Base-by-base conservation (phyloP, 768 basidiomycete genomes). In the Psilocybe sp. region DNA sequence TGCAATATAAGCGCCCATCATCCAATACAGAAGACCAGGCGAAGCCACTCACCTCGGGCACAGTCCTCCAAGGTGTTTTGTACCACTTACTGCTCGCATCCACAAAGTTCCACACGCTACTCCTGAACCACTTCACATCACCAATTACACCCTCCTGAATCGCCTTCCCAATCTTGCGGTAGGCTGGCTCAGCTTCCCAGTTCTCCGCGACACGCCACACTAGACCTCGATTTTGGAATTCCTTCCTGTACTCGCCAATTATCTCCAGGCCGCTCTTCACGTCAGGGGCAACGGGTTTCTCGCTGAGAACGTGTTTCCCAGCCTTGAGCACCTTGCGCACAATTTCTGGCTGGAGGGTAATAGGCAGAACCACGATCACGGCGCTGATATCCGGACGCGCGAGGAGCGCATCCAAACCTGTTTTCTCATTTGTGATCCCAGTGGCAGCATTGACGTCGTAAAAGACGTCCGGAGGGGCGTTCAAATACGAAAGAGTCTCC, bases 301-400 rank as follows among this genome's bases (percentile, higher is more conserved):
- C 92, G 65, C 85, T 87, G 52, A 94, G 63, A 43, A 95, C 90
- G 62, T 94, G 89, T 69, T 95, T 96, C 20, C 92, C 89, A 2
- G 89, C 87, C 1, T 72, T 78, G 34, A 87, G 69, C 0, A 80
- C 78, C 59, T 78, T 79, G 50, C 79, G 66, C 47, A 95, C 71
- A 51, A 93, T 70, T 14, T 69, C 65, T 2, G 92, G 89, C 64
- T 92, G 91, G 4, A 75, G 58, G 0, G 82, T 77, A 61, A 95
- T 93, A 0, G 92, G 92, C 10, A 95, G 73, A 5, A 80, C 83
- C 45, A 94, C 70, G 62, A 91, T 77, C 31, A 94, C 88, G 16
- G 84, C 82, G 14, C 72, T 63, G 59, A 96, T 81, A 55, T 93
- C 90, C 3, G 75, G 48, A 57, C 90, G 74, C 0, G 76, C 70